These are phyloP conservation scores for Coriolopsis trogii DNA, from an alignment of 1,284 basidiomycete genomes.

Conservation along the genomic window DNA sequence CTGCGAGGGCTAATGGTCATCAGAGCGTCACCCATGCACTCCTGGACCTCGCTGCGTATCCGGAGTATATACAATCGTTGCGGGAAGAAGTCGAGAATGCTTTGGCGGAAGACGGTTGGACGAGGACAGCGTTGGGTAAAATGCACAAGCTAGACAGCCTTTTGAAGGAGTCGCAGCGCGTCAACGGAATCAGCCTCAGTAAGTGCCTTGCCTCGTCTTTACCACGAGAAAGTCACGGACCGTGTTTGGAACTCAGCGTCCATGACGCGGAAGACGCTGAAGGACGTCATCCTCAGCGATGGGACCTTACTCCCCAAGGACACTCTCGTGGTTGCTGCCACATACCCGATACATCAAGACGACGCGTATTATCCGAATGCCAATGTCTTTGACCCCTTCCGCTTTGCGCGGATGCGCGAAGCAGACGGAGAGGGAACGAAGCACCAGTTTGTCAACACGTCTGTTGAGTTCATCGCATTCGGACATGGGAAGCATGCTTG, in stretches of 20 bases:
- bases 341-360: constrained; percentile 42
- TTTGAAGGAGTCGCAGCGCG: constrained; percentile 48
- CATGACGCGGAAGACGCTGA: constrained; percentile 26
- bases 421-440: constrained; percentile 22
- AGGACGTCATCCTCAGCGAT: constrained; percentile 20
- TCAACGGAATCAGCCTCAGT: constrained; percentile 34
- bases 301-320: constrained; percentile 45
- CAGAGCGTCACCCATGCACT: constrained; percentile 42
- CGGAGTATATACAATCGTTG: constrained; percentile 42
- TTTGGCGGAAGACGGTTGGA: constrained; percentile 44
- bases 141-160: constrained; percentile 58
- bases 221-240: not conserved
- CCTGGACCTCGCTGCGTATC: constrained; percentile 44
- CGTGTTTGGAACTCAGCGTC: constrained; percentile 2
- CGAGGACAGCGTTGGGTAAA: constrained; percentile 44
- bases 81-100: constrained; percentile 48
- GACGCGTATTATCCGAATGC: constrained; percentile 44
- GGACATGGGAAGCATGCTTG: constrained; percentile 34
- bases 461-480: constrained; percentile 28
- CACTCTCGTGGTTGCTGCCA: constrained; percentile 41
- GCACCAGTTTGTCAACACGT: constrained; percentile 32
- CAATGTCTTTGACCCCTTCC: constrained; percentile 44
- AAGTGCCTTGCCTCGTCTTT: not conserved
- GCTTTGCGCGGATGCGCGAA: constrained; percentile 45
- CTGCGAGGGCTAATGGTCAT: not conserved